Evolutionary conservation across 768 basidiomycete species (phyloP), one percentile per base, ranked within the genome.

Genomic region (Hypholoma fasciculare): DNA sequence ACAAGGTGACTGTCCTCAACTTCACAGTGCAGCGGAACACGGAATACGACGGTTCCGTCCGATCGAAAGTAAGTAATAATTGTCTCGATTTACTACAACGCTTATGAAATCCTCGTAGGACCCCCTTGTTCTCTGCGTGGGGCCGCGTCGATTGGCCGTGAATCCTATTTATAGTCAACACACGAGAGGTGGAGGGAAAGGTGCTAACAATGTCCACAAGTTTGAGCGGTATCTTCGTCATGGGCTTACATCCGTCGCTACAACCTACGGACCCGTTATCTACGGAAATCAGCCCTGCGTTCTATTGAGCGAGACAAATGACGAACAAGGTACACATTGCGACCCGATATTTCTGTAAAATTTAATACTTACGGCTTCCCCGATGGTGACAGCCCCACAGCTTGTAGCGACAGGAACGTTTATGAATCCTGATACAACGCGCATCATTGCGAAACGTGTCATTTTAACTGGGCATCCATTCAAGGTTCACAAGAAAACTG

Each of bases 151-250:
- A 43, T 78, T 97, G 63, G 80, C 78, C 17, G 87, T 95, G 42
- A 92, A 89, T 62, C 97, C 97, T 0, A 73, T 96, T 34, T 99
- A 91, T 76, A 96, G 94, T 63, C 94, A 97, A 66, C 94, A 96
- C 65, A 88, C 90, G 3, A 84, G 87, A 7, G 95, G 94, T 12
- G 94, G 94, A 16, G 92, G 91, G 14, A 92, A 89, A 70, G 94
- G 95, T 11, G 80, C 86, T 43, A 99, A 99, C 79, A 98, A 98
- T 65, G 94, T 97, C 2, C 96, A 98, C 80, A 99, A 98, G 68
- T 96, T 90, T 54, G 94, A 97, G 74, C 85, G 92, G 34, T 99
- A 86, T 73, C 79, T 98, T 27, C 85, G 90, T 42, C 93, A 92
- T 65, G 92, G 95, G 5, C 75, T 78, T 34, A 90, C 91, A 3